Conservation (phyloP, 2,329 filamentous ascomycete genomes). For the Fusarium hostae region DNA sequence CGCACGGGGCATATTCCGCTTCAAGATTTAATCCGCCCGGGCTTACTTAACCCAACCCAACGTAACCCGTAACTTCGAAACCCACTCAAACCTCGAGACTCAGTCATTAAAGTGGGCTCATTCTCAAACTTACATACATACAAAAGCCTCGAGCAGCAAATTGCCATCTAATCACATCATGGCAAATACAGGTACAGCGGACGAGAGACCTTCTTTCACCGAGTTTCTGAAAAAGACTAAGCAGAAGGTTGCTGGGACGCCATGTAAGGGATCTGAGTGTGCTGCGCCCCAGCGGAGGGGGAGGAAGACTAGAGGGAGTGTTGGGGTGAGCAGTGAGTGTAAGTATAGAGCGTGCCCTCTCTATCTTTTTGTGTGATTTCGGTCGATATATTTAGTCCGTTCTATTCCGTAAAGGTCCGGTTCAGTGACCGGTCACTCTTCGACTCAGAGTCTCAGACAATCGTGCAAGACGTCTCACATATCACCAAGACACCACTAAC, state of each 20-base stretch:
- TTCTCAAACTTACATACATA: slow-evolving; percentile 17
- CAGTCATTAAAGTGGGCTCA: slow-evolving; percentile 26
- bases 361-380: not conserved
- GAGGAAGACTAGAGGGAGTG: slow-evolving; percentile 12
- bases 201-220: slow-evolving; percentile 57
- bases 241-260: slow-evolving; percentile 39
- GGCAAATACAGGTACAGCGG: slow-evolving; percentile 3
- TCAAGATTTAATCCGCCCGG: not conserved
- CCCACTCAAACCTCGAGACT: slow-evolving; percentile 17
- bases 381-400: not conserved
- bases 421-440: not conserved
- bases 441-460: not conserved
- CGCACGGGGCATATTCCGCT: slow-evolving; percentile 10
- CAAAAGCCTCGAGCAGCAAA: not conserved
- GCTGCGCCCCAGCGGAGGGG: slow-evolving; percentile 10
- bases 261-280: slow-evolving; percentile 20
- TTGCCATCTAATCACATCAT: slow-evolving; percentile 4
- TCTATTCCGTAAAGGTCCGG: not conserved
- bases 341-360: slow-evolving; percentile 24
- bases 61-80: slow-evolving; percentile 7
- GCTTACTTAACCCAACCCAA: slow-evolving; percentile 27
- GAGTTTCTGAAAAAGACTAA: slow-evolving; percentile 60
- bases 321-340: slow-evolving; percentile 40
- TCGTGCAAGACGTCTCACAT: slow-evolving; percentile 5
- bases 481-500: slow-evolving; percentile 15